Percentiles rank a stretch among this genome's conserved stretches.
Conservation (phyloP, 169 alveolate species). For the Plasmodium blacklocki region DNA sequence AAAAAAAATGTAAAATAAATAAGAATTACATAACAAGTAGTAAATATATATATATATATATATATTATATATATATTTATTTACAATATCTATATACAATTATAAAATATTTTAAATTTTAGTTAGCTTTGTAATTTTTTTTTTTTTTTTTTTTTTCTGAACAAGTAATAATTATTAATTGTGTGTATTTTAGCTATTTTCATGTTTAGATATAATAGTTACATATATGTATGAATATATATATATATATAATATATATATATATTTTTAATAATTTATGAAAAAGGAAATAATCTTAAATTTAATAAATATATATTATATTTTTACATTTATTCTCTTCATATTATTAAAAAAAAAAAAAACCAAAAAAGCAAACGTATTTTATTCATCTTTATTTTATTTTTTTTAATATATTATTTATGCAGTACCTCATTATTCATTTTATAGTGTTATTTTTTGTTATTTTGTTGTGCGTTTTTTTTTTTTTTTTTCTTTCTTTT, state of each 20-base stretch:
- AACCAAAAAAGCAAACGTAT: neutral
- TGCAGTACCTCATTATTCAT: slow-evolving; percentile 9
- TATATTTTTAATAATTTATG: slow-evolving; percentile 32
- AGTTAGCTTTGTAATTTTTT: slow-evolving; percentile 22
- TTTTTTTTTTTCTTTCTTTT: slow-evolving; percentile 4
- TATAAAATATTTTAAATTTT: slow-evolving; percentile 12
- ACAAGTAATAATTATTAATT: slow-evolving; percentile 34
- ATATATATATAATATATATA: slow-evolving; percentile 24
- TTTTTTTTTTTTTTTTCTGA: slow-evolving; percentile 53
- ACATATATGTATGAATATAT: slow-evolving; percentile 12
- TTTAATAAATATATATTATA: slow-evolving; percentile 22
- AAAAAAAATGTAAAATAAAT: neutral
- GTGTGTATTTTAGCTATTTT: slow-evolving; percentile 72
- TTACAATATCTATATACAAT: neutral
- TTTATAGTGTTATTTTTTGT: slow-evolving; percentile 39
- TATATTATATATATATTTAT: neutral
- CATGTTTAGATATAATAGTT: neutral
- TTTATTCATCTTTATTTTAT: neutral
- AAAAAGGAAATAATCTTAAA: slow-evolving; percentile 47
- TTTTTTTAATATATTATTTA: neutral
- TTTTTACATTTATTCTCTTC: slow-evolving; percentile 5
- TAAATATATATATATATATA: neutral
- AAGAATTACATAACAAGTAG: slow-evolving; percentile 20
- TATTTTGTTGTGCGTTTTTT: slow-evolving; percentile 9
- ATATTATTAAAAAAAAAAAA: slow-evolving; percentile 28